phyloP scores from a whole-genome alignment of 192 early-diverging fungal species.

The Allomyces macrogynus region DNA sequence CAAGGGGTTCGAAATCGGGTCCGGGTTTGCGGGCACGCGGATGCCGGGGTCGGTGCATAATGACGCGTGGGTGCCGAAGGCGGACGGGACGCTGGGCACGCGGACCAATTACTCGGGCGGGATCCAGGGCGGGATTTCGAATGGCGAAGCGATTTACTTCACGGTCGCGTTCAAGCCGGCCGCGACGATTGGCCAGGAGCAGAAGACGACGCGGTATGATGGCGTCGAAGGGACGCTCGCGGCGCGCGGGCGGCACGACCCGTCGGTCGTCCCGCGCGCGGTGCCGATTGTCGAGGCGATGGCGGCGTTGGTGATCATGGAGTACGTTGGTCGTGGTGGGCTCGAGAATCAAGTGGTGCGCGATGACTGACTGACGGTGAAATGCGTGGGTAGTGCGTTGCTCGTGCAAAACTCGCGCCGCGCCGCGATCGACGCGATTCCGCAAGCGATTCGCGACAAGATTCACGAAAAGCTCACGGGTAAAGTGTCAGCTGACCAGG shows the following conservation, averaged over 20 bases:
- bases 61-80: conserved; percentile 59
- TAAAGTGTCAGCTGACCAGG: neutral
- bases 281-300: conserved; percentile 96
- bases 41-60: conserved; percentile 83
- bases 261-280: conserved; percentile 87
- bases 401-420: neutral
- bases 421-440: neutral
- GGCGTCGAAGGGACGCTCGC: conserved; percentile 62
- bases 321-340: no score
- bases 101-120: conserved; percentile 88
- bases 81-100: conserved; percentile 49
- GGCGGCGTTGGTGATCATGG: conserved; percentile 85
- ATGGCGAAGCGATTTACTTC: conserved; percentile 92
- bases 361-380: no score
- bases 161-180: conserved; percentile 93
- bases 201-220: conserved; percentile 69
- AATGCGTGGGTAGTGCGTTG: neutral
- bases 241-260: conserved; percentile 89
- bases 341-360: no score
- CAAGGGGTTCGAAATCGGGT: conserved; percentile 94
- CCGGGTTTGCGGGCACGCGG: conserved; percentile 70
- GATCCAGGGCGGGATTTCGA: conserved; percentile 92
- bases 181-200: conserved; percentile 83
- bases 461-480: neutral
- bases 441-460: neutral